A percentile compares a stretch with the other conserved stretches of the same genome.
These are phyloP conservation scores for Nyctanthes arbortristis DNA, from an alignment of 257 asterid genomes.

Conservation along the genomic window DNA sequence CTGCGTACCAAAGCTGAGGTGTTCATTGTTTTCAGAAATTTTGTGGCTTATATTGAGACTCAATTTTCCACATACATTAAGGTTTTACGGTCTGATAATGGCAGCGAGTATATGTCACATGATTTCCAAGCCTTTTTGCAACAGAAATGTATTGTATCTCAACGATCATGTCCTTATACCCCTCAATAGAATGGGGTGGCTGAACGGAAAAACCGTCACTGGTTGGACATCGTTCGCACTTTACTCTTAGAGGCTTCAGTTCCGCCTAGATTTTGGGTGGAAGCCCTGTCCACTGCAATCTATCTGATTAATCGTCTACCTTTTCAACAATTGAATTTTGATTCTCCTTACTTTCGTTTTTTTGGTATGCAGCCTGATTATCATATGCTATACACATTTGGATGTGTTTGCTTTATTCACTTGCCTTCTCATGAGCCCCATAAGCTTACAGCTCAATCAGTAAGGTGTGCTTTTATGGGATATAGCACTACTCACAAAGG, in stretches of 20 bases:
- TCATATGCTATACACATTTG: background rate
- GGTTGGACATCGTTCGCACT: background rate
- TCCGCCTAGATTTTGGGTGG: conserved; percentile 7
- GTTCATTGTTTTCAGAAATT: background rate
- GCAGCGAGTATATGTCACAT: background rate
- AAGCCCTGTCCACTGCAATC: conserved; percentile 6
- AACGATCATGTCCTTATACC: conserved; percentile 8
- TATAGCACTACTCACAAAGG: background rate
- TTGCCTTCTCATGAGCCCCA: background rate
- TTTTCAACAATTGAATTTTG: background rate
- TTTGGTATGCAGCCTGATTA: background rate
- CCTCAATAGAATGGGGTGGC: conserved; percentile 14
- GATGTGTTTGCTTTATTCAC: conserved; percentile 10
- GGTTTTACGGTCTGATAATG: conserved; percentile 10
- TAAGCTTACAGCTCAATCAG: background rate
- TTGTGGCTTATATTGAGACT: conserved; percentile 5
- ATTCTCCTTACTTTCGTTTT: background rate
- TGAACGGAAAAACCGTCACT: conserved; percentile 12
- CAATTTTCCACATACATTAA: background rate
- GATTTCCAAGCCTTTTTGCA: background rate
- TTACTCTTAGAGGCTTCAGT: background rate
- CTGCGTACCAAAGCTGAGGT: conserved; percentile 5
- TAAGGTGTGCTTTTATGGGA: conserved; percentile 2
- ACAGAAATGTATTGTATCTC: conserved; percentile 3
- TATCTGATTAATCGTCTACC: conserved; percentile 13